phyloP scores from a whole-genome alignment of 768 basidiomycete genomes.

The Mrakia gelida region DNA sequence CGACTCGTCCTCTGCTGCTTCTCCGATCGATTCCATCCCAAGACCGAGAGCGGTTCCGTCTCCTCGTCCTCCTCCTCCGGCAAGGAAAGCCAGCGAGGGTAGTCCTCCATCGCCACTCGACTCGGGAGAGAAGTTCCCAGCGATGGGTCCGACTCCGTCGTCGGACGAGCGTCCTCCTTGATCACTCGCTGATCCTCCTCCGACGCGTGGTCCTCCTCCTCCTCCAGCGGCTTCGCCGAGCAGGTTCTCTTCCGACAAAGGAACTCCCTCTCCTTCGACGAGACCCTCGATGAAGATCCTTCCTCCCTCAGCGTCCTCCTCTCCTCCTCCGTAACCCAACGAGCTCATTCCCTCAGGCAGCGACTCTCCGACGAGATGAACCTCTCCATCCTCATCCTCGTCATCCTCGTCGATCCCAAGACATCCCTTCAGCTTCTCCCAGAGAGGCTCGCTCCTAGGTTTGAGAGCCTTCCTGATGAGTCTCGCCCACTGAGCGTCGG shows the following conservation, averaged over 20 bases:
- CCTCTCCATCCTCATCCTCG: constrained; percentile 15
- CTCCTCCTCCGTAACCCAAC: background rate
- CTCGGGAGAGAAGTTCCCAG: constrained; percentile 26
- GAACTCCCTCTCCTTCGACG: constrained; percentile 20
- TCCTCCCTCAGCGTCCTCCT: background rate
- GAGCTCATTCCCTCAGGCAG: background rate
- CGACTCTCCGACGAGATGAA: constrained; percentile 16
- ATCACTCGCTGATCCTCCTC: background rate
- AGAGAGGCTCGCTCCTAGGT: constrained; percentile 23
- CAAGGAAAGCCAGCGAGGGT: background rate
- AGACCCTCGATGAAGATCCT: constrained; percentile 27
- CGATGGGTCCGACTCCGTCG: background rate
- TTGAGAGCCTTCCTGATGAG: constrained; percentile 21
- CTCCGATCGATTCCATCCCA: constrained; percentile 26
- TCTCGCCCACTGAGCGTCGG: constrained; percentile 19
- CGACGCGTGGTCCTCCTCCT: background rate
- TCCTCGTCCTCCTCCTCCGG: background rate
- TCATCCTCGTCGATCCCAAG: constrained; percentile 32
- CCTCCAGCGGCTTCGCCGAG: background rate
- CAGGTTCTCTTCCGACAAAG: background rate
- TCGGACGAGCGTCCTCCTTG: background rate
- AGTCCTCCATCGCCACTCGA: background rate
- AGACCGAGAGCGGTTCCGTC: background rate
- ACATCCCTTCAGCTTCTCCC: constrained; percentile 32
- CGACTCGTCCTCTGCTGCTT: constrained; percentile 24